Evolutionary conservation across 139 green algal species (phyloP).

Genomic region (Chlorella vulgaris): DNA sequence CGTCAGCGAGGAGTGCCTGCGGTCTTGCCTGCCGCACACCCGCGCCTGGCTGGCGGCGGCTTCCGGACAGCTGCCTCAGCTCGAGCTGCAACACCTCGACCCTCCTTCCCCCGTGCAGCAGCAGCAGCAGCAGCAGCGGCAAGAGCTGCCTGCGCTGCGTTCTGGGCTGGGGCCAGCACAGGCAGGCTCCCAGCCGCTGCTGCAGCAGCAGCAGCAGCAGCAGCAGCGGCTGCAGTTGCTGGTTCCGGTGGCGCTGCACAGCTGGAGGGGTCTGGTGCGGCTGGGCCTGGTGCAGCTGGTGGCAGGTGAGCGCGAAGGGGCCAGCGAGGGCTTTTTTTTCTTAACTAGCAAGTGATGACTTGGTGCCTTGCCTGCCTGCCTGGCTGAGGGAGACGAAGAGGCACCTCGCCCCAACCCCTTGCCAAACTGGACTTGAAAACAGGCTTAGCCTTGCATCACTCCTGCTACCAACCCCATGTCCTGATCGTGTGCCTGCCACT

Average conservation of each 20-base stretch:
- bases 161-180: neutral
- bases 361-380: too few relatives aligned
- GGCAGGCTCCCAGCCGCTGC: neutral
- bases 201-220: neutral
- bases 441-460: too few relatives aligned
- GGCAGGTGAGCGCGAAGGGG: constrained; percentile 27
- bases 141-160: constrained; percentile 3
- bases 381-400: neutral
- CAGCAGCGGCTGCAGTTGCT: constrained; percentile 11
- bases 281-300: constrained; percentile 68
- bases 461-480: too few relatives aligned
- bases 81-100: too few relatives aligned
- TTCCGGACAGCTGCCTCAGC: constrained; percentile 46
- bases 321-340: neutral
- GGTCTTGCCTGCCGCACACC: constrained; percentile 38
- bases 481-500: neutral
- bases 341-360: neutral
- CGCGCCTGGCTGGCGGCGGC: constrained; percentile 52
- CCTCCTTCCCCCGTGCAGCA: too few relatives aligned
- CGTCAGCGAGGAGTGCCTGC: neutral
- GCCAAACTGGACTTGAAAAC: too few relatives aligned
- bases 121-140: constrained; percentile 9
- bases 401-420: neutral
- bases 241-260: constrained; percentile 35
- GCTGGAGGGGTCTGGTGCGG: constrained; percentile 69